Percentiles rank a stretch among this genome's conserved stretches.
Evolutionary conservation across 2,329 filamentous ascomycete genomes (phyloP).

Genomic region (Bipolaris zeicola): DNA sequence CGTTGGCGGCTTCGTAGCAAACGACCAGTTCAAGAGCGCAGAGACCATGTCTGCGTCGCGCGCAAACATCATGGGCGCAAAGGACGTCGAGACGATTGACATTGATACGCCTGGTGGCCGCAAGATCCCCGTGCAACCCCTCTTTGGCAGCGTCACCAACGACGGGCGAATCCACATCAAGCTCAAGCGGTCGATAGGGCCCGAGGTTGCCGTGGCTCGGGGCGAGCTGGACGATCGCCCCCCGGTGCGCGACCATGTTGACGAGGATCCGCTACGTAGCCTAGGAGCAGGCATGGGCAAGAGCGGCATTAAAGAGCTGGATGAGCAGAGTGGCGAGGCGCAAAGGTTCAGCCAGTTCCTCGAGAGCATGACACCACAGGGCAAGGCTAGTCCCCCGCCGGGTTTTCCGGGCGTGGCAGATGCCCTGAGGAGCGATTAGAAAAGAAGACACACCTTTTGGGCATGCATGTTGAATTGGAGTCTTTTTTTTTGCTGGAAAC

Average conservation of each 20-base stretch:
- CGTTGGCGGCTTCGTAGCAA: conserved; percentile 53
- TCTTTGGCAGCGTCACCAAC: conserved; percentile 45
- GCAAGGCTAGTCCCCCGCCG: neutral
- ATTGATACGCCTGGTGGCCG: conserved; percentile 54
- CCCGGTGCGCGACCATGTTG: conserved; percentile 19
- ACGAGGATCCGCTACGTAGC: conserved; percentile 13
- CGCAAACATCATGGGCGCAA: conserved; percentile 6
- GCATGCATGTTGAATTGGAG: conserved; percentile 8
- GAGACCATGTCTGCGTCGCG: conserved; percentile 30
- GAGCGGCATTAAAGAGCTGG: conserved; percentile 28
- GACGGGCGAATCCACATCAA: conserved; percentile 41
- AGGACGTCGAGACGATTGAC: conserved; percentile 48
- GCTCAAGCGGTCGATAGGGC: conserved; percentile 25
- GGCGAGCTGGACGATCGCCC: conserved; percentile 37
- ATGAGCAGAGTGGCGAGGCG: conserved; percentile 28
- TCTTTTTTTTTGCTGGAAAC: neutral
- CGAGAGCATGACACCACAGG: conserved; percentile 6
- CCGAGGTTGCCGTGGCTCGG: conserved; percentile 29
- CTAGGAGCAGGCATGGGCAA: conserved; percentile 10
- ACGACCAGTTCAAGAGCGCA: conserved; percentile 46
- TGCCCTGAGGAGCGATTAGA: conserved; percentile 11
- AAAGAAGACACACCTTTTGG: neutral
- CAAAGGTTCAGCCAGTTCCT: conserved; percentile 21
- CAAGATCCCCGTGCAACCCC: conserved; percentile 59
- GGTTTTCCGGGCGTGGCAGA: conserved; percentile 13